Evolutionary conservation across 2,329 filamentous ascomycete species (phyloP).

Genomic region (Microdochium paspali): DNA sequence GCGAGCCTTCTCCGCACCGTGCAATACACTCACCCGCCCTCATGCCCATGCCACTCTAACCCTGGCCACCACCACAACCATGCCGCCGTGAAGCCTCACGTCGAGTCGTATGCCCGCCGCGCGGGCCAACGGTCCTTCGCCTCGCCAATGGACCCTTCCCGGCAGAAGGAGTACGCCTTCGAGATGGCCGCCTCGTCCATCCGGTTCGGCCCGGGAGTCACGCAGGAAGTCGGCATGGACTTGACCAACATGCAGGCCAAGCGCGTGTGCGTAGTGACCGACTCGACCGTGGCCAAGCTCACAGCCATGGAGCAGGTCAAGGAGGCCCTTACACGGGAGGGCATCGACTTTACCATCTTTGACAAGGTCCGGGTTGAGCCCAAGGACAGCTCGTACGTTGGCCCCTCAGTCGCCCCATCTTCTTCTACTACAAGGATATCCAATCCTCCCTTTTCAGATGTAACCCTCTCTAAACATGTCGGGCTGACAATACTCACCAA

Average conservation of each 20-base stretch:
- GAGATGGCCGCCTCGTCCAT: conserved; percentile 97
- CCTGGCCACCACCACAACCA: conserved; percentile 66
- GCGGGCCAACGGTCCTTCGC: conserved; percentile 46
- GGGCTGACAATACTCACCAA: no score
- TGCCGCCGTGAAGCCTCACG: conserved; percentile 45
- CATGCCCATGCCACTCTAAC: conserved; percentile 89
- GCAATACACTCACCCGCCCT: conserved; percentile 79
- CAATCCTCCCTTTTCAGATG: no score
- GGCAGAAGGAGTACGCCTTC: conserved; percentile 93
- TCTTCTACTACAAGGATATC: no score
- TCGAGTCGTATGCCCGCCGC: conserved; percentile 29
- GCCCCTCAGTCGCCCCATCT: no score
- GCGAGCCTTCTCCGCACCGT: conserved; percentile 75
- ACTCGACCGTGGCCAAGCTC: conserved; percentile 69
- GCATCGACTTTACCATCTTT: conserved; percentile 73
- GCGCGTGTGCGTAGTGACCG: conserved; percentile 87
- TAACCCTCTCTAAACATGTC: no score
- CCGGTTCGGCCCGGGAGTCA: conserved; percentile 85
- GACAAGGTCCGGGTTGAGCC: conserved; percentile 78
- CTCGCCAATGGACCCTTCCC: conserved; percentile 63
- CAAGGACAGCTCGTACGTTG: conserved; percentile 75
- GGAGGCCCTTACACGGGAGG: conserved; percentile 69
- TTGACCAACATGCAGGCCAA: conserved; percentile 83
- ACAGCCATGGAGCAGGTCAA: conserved; percentile 85
- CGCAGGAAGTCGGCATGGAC: conserved; percentile 97